phyloP scores from a whole-genome alignment of 1,284 basidiomycete species.

The Malassezia sp. region DNA sequence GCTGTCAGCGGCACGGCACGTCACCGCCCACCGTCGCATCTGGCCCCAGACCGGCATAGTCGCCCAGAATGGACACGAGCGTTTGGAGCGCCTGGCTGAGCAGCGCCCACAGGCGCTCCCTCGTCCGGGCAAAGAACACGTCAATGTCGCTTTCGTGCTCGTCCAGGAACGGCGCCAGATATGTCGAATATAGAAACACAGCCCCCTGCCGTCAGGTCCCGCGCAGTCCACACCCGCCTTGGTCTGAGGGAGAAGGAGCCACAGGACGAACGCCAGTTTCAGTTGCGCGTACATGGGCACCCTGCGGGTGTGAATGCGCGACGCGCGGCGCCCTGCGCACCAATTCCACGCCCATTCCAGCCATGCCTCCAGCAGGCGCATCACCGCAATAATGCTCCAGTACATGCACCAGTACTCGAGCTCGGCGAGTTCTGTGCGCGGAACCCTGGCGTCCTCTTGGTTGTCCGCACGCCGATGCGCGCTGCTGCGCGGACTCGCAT shows the following conservation, averaged over 20 bases:
- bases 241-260: slow-evolving; percentile 40
- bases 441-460: not conserved
- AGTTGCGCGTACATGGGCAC: slow-evolving; percentile 33
- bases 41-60: too few relatives aligned
- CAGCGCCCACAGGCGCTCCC: not conserved
- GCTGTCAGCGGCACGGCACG: too few relatives aligned
- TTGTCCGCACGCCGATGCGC: not conserved
- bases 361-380: slow-evolving; percentile 25
- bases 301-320: slow-evolving; percentile 4
- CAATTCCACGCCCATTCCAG: slow-evolving; percentile 37
- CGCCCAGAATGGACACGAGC: too few relatives aligned
- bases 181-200: slow-evolving; percentile 2
- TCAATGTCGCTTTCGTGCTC: slow-evolving; percentile 14
- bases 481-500: not conserved
- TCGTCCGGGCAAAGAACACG: not conserved
- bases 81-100: not conserved
- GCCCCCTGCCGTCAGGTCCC: slow-evolving; percentile 3
- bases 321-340: slow-evolving; percentile 9
- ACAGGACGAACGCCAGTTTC: slow-evolving; percentile 34
- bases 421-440: slow-evolving; percentile 26
- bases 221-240: not conserved
- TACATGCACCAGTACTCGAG: slow-evolving; percentile 40
- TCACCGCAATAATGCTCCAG: slow-evolving; percentile 33
- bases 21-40: too few relatives aligned
- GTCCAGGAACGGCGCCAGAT: slow-evolving; percentile 11